Percentiles rank a stretch among this genome's conserved stretches.
Conservation (phyloP, 1,139 yeast species). For the Scheffersomyces stambukii region DNA sequence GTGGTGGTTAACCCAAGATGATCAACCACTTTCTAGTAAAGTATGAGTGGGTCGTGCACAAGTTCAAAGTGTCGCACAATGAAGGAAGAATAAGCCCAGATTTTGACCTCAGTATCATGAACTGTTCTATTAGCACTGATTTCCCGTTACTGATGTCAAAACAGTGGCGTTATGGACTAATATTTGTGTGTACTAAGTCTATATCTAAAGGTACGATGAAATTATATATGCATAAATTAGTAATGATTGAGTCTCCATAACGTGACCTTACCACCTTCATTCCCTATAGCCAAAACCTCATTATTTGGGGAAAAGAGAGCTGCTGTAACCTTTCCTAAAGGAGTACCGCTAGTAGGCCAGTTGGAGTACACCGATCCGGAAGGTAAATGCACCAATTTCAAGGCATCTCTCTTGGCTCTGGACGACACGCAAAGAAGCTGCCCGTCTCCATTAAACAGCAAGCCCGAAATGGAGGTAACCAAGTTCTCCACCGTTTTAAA, state of each 20-base stretch:
- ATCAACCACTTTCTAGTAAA: too few species aligned
- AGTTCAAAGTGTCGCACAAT: too few species aligned
- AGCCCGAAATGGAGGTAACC: conserved; percentile 71
- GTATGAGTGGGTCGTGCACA: too few species aligned
- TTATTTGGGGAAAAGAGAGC: conserved; percentile 76
- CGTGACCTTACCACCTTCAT: conserved; percentile 86
- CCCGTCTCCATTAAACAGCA: conserved; percentile 82
- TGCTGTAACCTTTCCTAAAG: conserved; percentile 88
- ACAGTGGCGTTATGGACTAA: too few species aligned
- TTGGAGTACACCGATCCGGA: conserved; percentile 81
- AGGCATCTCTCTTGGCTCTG: conserved; percentile 79
- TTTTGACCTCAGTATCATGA: too few species aligned
- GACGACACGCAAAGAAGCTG: conserved; percentile 86
- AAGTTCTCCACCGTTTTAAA: conserved; percentile 69
- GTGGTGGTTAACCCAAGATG: too few species aligned
- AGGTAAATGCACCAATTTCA: conserved; percentile 84
- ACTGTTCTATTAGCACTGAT: too few species aligned
- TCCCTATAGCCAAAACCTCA: conserved; percentile 85
- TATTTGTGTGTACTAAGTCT: not conserved
- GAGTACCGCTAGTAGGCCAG: conserved; percentile 98
- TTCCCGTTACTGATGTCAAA: too few species aligned
- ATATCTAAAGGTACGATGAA: too few species aligned
- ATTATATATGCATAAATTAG: too few species aligned
- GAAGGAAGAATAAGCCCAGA: too few species aligned
- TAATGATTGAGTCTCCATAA: conserved; percentile 88